phyloP scores from a whole-genome alignment of 345 rosid species.

The Citrus glauca region DNA sequence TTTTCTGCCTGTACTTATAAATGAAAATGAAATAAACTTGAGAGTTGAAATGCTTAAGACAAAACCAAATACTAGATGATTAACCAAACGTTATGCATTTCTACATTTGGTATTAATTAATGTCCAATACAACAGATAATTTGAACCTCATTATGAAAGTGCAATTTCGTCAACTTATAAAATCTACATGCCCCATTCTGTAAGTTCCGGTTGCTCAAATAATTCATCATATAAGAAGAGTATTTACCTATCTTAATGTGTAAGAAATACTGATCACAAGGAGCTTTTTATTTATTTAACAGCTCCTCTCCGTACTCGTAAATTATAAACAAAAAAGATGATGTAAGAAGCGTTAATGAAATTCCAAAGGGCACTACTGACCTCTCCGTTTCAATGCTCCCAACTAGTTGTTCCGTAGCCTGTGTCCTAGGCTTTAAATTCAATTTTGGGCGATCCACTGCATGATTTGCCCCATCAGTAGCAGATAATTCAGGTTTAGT shows the following conservation, averaged over 20 bases:
- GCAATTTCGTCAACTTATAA: not conserved
- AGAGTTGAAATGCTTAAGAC: not conserved
- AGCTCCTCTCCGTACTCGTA: not conserved
- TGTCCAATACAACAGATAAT: not conserved
- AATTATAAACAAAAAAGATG: not conserved
- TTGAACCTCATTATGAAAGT: not conserved
- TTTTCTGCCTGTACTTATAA: not conserved
- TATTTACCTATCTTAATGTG: not conserved
- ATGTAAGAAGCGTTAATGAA: not conserved
- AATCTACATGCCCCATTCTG: not conserved
- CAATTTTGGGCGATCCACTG: constrained; percentile 56
- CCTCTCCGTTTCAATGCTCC: constrained; percentile 57
- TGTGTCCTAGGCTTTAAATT: constrained; percentile 62
- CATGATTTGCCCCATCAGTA: constrained; percentile 46
- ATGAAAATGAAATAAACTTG: not conserved
- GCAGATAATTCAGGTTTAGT: constrained; percentile 37
- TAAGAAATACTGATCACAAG: not conserved
- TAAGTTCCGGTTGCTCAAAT: not conserved
- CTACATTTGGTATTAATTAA: not conserved
- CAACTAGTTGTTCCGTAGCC: constrained; percentile 45
- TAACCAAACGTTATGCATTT: not conserved
- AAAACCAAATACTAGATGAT: not conserved
- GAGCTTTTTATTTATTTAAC: not conserved
- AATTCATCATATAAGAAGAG: not conserved
- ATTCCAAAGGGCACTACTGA: constrained; percentile 16